Evolutionary conservation across 73 alveolate species (phyloP).

Genomic region (Tetrahymena thermophila): DNA sequence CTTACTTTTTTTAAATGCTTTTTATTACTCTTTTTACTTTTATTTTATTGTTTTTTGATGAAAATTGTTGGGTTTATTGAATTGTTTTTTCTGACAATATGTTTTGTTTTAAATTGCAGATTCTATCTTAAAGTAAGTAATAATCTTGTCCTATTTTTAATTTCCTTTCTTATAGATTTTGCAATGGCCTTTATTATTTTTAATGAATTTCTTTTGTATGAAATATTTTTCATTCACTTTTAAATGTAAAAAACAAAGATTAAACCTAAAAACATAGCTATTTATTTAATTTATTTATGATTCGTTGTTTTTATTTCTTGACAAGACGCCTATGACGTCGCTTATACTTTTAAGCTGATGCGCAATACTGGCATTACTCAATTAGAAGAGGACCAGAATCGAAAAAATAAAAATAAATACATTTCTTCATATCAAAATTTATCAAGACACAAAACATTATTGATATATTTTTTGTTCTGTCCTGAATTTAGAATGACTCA

Average conservation of each 20-base stretch:
- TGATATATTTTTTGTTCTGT: not conserved
- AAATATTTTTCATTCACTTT: not conserved
- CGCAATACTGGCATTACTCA: conserved; percentile 2
- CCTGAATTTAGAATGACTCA: not conserved
- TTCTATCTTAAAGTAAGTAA: not conserved
- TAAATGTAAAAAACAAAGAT: not conserved
- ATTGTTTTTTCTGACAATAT: not conserved
- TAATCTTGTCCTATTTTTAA: not conserved
- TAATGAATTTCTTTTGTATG: too few relatives aligned
- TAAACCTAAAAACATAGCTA: not conserved
- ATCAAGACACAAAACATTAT: not conserved
- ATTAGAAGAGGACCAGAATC: not conserved
- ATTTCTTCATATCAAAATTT: not conserved
- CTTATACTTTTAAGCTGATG: not conserved
- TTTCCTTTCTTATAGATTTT: not conserved
- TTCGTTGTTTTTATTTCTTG: not conserved
- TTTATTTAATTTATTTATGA: not conserved
- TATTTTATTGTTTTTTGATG: not conserved
- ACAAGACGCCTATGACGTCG: not conserved
- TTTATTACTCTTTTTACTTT: not conserved
- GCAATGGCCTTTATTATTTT: too few relatives aligned
- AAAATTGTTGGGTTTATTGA: not conserved
- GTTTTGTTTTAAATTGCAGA: not conserved
- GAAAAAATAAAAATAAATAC: not conserved
- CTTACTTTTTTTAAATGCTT: not conserved